Evolutionary conservation across 176 grass and related monocot genomes (phyloP), one percentile per base, ranked within the genome.

Genomic region (Raddia guianensis): DNA sequence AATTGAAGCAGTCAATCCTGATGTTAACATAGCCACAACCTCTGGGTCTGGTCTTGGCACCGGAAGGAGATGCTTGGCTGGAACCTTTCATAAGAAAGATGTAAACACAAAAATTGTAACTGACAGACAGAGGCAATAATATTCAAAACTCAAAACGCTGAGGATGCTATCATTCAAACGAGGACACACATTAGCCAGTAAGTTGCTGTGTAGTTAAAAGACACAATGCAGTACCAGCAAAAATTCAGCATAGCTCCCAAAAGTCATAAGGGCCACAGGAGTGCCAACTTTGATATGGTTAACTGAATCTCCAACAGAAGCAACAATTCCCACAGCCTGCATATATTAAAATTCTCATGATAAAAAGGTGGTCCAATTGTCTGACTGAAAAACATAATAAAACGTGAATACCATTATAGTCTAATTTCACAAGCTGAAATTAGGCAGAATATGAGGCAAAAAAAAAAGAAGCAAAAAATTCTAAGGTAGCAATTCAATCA

Each of bases 1-100:
- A 93, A 99, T 99, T 76, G 96, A 99, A 81, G 96, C 96, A 70
- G 96, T 99, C 82, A 99, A 77, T 79, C 96, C 96, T 82, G 92
- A 99, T 63, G 96, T 95, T 80, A 99, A 69, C 96, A 99, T 99
- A 20, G 96, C 96, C 12, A 99, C 92, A 63, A 99, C 96, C 86
- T 99, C 96, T 0, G 96, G 92, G 57, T 93, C 92, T 86, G 96
- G 96, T 80, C 84, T 91, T 75, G 92, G 92, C 47, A 99, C 92
- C 18, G 96, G 92, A 91, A 99, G 96, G 83, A 99, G 90, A 89
- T 91, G 91, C 62, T 93, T 99, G 69, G 88, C 92, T 80, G 86
- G 90, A 90, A 91, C 87, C 96, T 99, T 65, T 83, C 49, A 79
- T 79, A 9, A 83, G n/a, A 65, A 89, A 89, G 75, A 80, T 20